Evolutionary conservation across 2,329 filamentous ascomycete genomes (phyloP), one percentile per base, ranked within the genome.

Genomic region (Tolypocladium inflatum): DNA sequence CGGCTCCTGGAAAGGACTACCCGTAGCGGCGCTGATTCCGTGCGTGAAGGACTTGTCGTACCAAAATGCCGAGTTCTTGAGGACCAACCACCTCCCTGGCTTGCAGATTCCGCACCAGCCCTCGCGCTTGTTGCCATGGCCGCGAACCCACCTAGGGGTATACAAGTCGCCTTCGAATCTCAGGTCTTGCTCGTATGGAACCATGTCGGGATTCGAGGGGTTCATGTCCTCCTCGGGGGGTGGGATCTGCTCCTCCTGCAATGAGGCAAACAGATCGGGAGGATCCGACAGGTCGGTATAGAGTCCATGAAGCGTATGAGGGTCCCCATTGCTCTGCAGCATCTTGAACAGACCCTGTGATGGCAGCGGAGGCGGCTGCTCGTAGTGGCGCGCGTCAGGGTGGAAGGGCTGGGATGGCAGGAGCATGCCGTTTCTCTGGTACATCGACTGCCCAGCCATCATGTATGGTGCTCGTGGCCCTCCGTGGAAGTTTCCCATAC

Each of bases 41-140:
- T 95, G 91, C 2, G 88, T 90, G 71, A 94, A 95, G 58, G 87
- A 90, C 78, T 94, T 93, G 76, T 95, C 90, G 72, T 95, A 95
- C 90, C 91, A 95, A 71, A 90, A 96, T 8, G 90, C 90, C 57
- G 88, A 92, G 74, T 95, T 94, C 77, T 94, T 95, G 59, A 96
- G 78, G 19, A 92, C 89, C 57, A 93, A 81, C 91, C 91, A 95
- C 55, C 89, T 80, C 3, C 89, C 89, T 2, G 89, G 88, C 70
- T 91, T 92, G 77, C 90, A 95, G 64, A 93, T 89, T 26, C 90
- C 89, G 66, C 90, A 95, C 90, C 90, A 96, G 4, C 90, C 90
- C 71, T 93, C 90, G 48, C 90, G 86, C 77, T 92, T 91, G 74
- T 91, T 91, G 33, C 90, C 90, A 62, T 93, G 88, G 26, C 90